Conservation (phyloP, 176 grass and related monocot species). For the Carex littledalei region DNA sequence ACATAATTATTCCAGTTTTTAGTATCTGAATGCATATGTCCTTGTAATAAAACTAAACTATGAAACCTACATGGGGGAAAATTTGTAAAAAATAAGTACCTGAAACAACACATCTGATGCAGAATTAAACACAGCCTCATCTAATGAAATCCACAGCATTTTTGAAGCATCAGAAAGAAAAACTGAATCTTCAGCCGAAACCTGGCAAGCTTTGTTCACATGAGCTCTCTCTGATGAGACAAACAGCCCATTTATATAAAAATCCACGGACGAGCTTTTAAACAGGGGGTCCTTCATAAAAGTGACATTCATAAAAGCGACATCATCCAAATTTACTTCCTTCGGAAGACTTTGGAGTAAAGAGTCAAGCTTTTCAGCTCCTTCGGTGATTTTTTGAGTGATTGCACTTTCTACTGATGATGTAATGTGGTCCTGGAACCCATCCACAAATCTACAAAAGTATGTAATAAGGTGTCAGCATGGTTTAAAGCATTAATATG, state of each 20-base stretch:
- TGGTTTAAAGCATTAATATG: background rate
- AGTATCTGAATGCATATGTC: background rate
- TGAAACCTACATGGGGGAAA: background rate
- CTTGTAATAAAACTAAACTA: background rate
- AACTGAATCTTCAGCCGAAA: conserved; percentile 21
- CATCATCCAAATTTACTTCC: conserved; percentile 67
- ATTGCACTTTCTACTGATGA: conserved; percentile 79
- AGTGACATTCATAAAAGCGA: conserved; percentile 69
- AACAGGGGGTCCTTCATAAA: conserved; percentile 76
- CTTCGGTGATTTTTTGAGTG: conserved; percentile 59
- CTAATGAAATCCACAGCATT: conserved; percentile 90
- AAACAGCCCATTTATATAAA: conserved; percentile 91
- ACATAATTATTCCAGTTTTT: background rate
- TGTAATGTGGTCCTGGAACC: conserved; percentile 73
- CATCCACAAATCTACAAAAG: conserved; percentile 69
- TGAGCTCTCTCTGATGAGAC: conserved; percentile 35
- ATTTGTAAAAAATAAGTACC: conserved; percentile 33
- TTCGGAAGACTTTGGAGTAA: conserved; percentile 69
- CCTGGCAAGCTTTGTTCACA: conserved; percentile 18
- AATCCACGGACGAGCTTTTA: conserved; percentile 69
- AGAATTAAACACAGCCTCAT: conserved; percentile 82
- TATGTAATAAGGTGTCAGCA: conserved; percentile 16
- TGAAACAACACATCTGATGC: conserved; percentile 69
- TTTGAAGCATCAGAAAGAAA: conserved; percentile 41
- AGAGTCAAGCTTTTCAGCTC: conserved; percentile 59